These are phyloP conservation scores for Lichtheimia ornata DNA, from an alignment of 371 early-diverging fungal genomes.

Conservation along the genomic window DNA sequence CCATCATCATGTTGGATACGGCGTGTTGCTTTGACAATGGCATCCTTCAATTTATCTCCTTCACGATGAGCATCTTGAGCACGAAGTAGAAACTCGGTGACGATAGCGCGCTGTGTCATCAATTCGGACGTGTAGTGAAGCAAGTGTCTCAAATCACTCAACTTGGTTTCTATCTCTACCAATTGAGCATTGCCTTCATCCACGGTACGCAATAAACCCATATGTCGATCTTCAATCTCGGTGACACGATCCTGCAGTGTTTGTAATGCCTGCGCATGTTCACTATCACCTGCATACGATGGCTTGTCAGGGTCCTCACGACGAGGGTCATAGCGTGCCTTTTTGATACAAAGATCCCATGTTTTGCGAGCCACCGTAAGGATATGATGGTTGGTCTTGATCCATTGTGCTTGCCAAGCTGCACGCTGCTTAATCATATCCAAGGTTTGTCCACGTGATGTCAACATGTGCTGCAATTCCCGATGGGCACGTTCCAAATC, in stretches of 20 bases:
- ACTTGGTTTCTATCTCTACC: conserved; percentile 27
- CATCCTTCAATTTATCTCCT: conserved; percentile 45
- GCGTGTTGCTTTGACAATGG: conserved; percentile 31
- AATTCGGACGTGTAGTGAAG: conserved; percentile 33
- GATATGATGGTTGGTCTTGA: conserved; percentile 38
- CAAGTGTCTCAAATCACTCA: conserved; percentile 28
- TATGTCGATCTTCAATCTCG: conserved; percentile 26
- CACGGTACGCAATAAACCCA: conserved; percentile 1
- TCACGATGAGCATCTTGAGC: conserved; percentile 43
- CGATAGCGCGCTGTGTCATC: conserved; percentile 35
- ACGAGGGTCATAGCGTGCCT: conserved; percentile 40
- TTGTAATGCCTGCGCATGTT: conserved; percentile 33
- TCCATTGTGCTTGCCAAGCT: conserved; percentile 41
- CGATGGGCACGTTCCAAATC: conserved; percentile 26
- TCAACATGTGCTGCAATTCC: conserved; percentile 23
- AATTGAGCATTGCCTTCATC: conserved; percentile 23
- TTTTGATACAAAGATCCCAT: conserved; percentile 46
- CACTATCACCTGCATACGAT: conserved; percentile 34
- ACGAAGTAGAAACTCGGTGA: conserved; percentile 42
- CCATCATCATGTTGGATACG: conserved; percentile 30
- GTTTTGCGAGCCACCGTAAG: conserved; percentile 40
- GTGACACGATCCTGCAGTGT: conserved; percentile 33
- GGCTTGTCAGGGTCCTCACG: conserved; percentile 39
- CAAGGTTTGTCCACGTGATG: conserved; percentile 24
- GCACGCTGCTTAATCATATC: conserved; percentile 33